Conservation (phyloP, 1,284 basidiomycete species). For the Bondarzewia mesenterica region DNA sequence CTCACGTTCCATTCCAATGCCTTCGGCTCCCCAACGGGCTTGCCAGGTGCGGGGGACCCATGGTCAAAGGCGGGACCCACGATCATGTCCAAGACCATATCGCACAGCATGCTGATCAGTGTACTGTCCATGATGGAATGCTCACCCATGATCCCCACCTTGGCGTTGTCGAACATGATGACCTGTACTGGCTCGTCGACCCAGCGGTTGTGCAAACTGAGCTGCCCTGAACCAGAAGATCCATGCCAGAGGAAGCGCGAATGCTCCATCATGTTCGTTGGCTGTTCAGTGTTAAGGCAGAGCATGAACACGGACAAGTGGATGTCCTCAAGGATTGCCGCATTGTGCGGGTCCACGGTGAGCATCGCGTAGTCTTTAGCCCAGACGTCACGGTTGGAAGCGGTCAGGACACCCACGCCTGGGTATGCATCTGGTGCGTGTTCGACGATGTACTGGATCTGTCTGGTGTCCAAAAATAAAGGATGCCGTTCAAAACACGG, state of each 20-base stretch:
- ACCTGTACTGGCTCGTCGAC: slow-evolving; percentile 83
- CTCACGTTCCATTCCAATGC: slow-evolving; percentile 65
- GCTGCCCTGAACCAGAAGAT: slow-evolving; percentile 20
- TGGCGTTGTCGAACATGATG: slow-evolving; percentile 71
- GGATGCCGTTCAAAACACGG: not conserved
- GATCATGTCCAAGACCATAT: slow-evolving; percentile 64
- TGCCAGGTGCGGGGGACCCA: slow-evolving; percentile 23
- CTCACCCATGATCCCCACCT: slow-evolving; percentile 84
- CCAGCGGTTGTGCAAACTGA: slow-evolving; percentile 65
- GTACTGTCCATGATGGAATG: slow-evolving; percentile 90
- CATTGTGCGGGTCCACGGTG: slow-evolving; percentile 49
- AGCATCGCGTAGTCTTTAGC: slow-evolving; percentile 69
- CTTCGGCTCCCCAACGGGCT: slow-evolving; percentile 13
- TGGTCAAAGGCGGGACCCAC: slow-evolving; percentile 51
- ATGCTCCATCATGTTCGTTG: slow-evolving; percentile 45
- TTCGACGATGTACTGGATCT: slow-evolving; percentile 69
- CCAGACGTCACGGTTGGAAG: slow-evolving; percentile 79
- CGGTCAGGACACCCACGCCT: slow-evolving; percentile 70
- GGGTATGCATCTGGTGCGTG: slow-evolving; percentile 55
- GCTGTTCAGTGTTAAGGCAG: slow-evolving; percentile 61
- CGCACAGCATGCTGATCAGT: slow-evolving; percentile 55
- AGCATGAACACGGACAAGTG: slow-evolving; percentile 80
- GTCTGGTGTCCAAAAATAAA: slow-evolving; percentile 31
- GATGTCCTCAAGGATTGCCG: slow-evolving; percentile 58
- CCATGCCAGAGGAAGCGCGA: slow-evolving; percentile 74